Evolutionary conservation across 2,329 filamentous ascomycete genomes (phyloP).

Genomic region (Colletotrichum tropicale): DNA sequence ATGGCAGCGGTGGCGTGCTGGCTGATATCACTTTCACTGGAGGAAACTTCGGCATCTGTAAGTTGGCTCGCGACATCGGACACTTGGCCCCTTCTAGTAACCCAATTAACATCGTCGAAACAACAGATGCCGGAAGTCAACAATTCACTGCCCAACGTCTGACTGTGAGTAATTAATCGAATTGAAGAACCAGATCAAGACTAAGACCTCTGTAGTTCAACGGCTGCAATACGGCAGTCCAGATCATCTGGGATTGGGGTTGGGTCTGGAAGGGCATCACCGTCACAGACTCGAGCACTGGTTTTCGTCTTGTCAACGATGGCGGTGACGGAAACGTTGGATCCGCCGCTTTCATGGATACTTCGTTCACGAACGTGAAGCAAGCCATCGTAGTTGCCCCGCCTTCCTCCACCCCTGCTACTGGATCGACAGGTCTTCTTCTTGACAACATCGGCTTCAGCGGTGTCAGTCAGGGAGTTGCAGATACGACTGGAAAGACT

Average conservation of each 20-base stretch:
- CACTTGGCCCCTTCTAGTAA: neutral
- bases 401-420: neutral
- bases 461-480: neutral
- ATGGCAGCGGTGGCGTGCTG: conserved; percentile 44
- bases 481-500: neutral
- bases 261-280: conserved; percentile 44
- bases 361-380: neutral
- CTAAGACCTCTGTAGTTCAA: conserved; percentile 54
- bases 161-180: conserved; percentile 21
- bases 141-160: conserved; percentile 74
- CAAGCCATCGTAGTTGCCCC: neutral
- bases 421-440: neutral
- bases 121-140: conserved; percentile 54
- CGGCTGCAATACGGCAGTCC: conserved; percentile 67
- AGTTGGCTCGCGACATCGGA: neutral
- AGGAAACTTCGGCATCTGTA: conserved; percentile 32
- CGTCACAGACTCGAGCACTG: neutral
- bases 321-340: neutral
- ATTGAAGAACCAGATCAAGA: neutral
- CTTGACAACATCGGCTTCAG: neutral
- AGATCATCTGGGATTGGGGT: conserved; percentile 76
- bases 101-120: neutral
- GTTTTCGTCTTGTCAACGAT: neutral
- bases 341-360: neutral
- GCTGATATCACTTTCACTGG: conserved; percentile 68